These are phyloP conservation scores for Eimeria sp. DNA, from an alignment of 169 alveolate species.

Conservation along the genomic window DNA sequence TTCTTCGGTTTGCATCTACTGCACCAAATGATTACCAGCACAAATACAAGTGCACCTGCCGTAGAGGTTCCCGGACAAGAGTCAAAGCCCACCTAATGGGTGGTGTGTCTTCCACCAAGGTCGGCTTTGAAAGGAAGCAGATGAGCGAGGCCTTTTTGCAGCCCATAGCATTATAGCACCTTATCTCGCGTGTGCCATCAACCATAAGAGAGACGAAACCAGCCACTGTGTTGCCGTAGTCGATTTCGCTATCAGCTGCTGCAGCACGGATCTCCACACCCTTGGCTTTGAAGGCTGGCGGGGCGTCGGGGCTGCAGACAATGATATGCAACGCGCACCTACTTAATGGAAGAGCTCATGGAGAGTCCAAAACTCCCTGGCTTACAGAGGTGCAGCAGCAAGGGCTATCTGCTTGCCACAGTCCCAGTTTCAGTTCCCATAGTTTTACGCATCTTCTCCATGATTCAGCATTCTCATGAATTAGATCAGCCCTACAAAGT, in stretches of 20 bases:
- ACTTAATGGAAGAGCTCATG: not conserved
- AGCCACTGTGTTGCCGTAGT: slow-evolving; percentile 41
- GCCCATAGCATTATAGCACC: slow-evolving; percentile 53
- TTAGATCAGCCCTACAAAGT: not conserved
- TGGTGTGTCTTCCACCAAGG: not conserved
- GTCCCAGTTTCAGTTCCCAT: not conserved
- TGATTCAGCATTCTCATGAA: too few species aligned
- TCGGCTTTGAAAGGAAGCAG: slow-evolving; percentile 2
- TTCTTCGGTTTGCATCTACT: not conserved
- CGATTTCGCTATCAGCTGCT: not conserved
- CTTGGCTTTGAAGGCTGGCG: slow-evolving; percentile 3
- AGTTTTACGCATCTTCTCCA: not conserved
- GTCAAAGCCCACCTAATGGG: slow-evolving; percentile 25
- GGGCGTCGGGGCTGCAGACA: slow-evolving; percentile 2
- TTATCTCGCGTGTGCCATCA: slow-evolving; percentile 27
- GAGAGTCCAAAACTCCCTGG: not conserved
- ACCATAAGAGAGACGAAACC: slow-evolving; percentile 52
- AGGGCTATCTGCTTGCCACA: not conserved
- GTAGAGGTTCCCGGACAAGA: not conserved
- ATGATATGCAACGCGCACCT: not conserved
- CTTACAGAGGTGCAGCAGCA: not conserved
- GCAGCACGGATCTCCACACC: not conserved
- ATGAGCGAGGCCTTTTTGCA: slow-evolving; percentile 8
- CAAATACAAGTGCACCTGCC: too few species aligned
- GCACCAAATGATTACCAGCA: not conserved